A percentile compares a stretch with the other conserved stretches of the same genome.
These are phyloP conservation scores for Suillus subalutaceus DNA, from an alignment of 768 basidiomycete genomes.

Conservation along the genomic window DNA sequence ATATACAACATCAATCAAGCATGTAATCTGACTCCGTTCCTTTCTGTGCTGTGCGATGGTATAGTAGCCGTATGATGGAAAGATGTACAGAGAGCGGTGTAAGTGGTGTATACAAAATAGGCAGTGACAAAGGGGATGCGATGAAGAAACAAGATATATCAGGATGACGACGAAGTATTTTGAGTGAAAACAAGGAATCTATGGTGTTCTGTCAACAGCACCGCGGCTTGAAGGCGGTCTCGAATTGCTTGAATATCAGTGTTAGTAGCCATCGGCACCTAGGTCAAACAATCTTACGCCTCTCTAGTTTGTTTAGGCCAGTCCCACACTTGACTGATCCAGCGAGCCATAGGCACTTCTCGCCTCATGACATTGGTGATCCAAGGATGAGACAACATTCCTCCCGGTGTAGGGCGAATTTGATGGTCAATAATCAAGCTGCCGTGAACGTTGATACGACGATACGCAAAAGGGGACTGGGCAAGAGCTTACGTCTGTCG, in stretches of 20 bases:
- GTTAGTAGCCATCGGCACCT: background rate
- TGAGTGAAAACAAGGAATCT: slow-evolving; percentile 3
- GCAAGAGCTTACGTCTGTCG: slow-evolving; percentile 61
- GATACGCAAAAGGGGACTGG: slow-evolving; percentile 10
- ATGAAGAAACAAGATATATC: slow-evolving; percentile 11
- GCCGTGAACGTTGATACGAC: slow-evolving; percentile 13
- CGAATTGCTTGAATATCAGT: background rate
- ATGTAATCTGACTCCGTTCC: slow-evolving; percentile 6
- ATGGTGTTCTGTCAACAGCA: slow-evolving; percentile 7
- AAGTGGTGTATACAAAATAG: slow-evolving; percentile 4
- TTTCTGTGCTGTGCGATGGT: slow-evolving; percentile 11
- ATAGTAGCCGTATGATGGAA: slow-evolving; percentile 9
- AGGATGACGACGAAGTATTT: background rate
- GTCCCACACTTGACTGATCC: slow-evolving; percentile 85
- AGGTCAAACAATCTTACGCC: slow-evolving; percentile 19
- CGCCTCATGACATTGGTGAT: slow-evolving; percentile 74
- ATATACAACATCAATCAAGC: slow-evolving; percentile 9
- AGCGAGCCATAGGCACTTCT: slow-evolving; percentile 87
- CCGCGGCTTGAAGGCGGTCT: slow-evolving; percentile 11
- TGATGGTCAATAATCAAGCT: slow-evolving; percentile 74
- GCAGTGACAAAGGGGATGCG: background rate
- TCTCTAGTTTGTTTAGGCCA: slow-evolving; percentile 54
- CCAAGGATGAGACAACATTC: slow-evolving; percentile 86
- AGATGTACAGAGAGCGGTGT: slow-evolving; percentile 8
- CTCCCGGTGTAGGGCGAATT: slow-evolving; percentile 77